Evolutionary conservation across 371 early-diverging fungal species (phyloP).

Genomic region (Smittium mucronatum): DNA sequence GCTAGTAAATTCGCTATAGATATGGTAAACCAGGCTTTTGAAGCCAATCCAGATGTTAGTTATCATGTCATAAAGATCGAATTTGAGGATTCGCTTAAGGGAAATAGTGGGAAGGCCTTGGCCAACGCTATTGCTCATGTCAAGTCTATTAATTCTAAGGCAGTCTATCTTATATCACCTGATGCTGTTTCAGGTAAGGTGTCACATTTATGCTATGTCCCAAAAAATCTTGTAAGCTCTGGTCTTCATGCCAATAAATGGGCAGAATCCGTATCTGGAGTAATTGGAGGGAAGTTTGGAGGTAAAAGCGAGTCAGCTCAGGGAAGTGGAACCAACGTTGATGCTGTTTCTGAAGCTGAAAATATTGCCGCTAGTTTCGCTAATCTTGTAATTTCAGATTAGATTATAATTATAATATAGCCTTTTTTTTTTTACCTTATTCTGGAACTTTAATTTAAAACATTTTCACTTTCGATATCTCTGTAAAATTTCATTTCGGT

Average conservation of each 20-base stretch:
- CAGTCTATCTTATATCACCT: slow-evolving; percentile 57
- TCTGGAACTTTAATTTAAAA: no score
- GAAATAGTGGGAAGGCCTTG: slow-evolving; percentile 34
- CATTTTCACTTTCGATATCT: no score
- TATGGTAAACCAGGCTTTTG: slow-evolving; percentile 61
- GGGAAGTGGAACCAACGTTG: slow-evolving; percentile 56
- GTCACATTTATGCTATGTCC: slow-evolving; percentile 70
- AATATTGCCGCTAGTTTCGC: slow-evolving; percentile 63
- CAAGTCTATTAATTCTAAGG: slow-evolving; percentile 60
- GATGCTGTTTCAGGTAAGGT: slow-evolving; percentile 59
- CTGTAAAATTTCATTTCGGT: no score
- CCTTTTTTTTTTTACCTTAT: no score
- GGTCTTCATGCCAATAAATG: slow-evolving; percentile 81
- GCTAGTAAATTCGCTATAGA: slow-evolving; percentile 69
- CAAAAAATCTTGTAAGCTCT: slow-evolving; percentile 45
- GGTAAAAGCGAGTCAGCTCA: slow-evolving; percentile 79
- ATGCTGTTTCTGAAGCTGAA: slow-evolving; percentile 49
- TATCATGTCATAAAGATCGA: slow-evolving; percentile 36
- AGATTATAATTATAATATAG: no score
- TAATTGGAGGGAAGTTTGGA: slow-evolving; percentile 82
- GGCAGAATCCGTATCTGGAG: slow-evolving; percentile 66
- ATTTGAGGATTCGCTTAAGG: slow-evolving; percentile 35
- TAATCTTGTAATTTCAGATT: no score
- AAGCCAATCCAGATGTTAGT: slow-evolving; percentile 48
- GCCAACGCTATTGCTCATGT: slow-evolving; percentile 43